phyloP scores from a whole-genome alignment of 2,329 filamentous ascomycete species.

The Pseudogymnoascus destructans region DNA sequence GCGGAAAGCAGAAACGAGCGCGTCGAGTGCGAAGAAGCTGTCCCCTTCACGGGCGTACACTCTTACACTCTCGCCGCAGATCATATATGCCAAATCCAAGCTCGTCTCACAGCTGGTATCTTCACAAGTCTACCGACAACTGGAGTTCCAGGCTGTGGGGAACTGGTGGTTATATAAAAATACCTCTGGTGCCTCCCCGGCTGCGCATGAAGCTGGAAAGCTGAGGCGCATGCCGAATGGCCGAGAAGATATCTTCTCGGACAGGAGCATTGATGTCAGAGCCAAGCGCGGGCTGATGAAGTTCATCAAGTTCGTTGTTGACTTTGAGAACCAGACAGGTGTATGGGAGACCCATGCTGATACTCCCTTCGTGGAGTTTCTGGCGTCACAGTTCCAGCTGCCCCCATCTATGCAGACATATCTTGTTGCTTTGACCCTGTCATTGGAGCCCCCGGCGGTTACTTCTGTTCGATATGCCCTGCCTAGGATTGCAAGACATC shows the following conservation, averaged over 20 bases:
- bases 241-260: conserved; percentile 81
- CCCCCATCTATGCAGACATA: conserved; percentile 54
- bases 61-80: conserved; percentile 69
- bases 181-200: conserved; percentile 4
- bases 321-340: conserved; percentile 49
- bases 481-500: conserved; percentile 60
- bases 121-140: conserved; percentile 73
- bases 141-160: conserved; percentile 87
- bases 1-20: conserved; percentile 18
- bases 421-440: conserved; percentile 60
- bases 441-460: conserved; percentile 40
- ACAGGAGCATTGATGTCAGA: conserved; percentile 59
- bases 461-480: conserved; percentile 55
- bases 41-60: conserved; percentile 63
- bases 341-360: conserved; percentile 46
- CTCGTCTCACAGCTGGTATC: conserved; percentile 74
- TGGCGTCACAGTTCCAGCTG: conserved; percentile 50
- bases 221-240: conserved; percentile 71
- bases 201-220: conserved; percentile 19
- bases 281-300: conserved; percentile 85
- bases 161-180: conserved; percentile 67
- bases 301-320: conserved; percentile 75
- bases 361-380: conserved; percentile 43
- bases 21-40: conserved; percentile 33
- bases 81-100: conserved; percentile 72